Percentiles rank a stretch among this genome's conserved stretches.
Evolutionary conservation across 148 eudicot species (phyloP).

Genomic region (Persicaria tinctoria): DNA sequence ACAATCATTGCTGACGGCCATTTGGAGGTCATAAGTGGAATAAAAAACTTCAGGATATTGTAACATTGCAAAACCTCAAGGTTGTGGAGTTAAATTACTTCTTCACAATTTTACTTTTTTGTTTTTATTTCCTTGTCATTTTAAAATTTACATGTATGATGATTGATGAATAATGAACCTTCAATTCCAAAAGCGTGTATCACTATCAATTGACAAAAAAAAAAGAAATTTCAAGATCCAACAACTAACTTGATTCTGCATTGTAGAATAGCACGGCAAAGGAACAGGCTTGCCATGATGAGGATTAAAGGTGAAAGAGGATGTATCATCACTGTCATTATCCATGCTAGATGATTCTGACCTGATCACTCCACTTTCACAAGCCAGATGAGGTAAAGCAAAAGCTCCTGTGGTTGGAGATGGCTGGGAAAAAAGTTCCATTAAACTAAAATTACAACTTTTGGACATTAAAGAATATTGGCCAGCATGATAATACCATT

Average conservation of each 20-base stretch:
- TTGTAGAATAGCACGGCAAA: conserved; percentile 16
- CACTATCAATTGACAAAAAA: not conserved
- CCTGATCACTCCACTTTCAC: conserved; percentile 24
- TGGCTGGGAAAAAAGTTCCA: conserved; percentile 18
- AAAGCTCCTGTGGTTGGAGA: conserved; percentile 69
- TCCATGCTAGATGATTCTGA: conserved; percentile 24
- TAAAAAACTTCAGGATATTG: not conserved
- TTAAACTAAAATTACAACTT: not conserved
- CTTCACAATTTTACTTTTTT: not conserved
- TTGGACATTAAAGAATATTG: not conserved
- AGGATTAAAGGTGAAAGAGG: conserved; percentile 24
- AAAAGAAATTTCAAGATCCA: not conserved
- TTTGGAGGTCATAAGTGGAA: not conserved
- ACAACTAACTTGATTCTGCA: conserved; percentile 31
- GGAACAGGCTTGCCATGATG: conserved; percentile 17
- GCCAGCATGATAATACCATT: not conserved
- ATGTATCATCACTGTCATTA: conserved; percentile 24
- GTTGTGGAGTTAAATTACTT: not conserved
- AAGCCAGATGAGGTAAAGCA: conserved; percentile 21
- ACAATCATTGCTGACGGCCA: not conserved
- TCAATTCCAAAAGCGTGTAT: not conserved
- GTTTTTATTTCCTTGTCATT: not conserved
- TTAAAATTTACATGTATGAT: not conserved
- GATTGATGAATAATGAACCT: not conserved
- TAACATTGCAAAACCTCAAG: not conserved